These are phyloP conservation scores for Cylindricascospora bacillispora DNA, from an alignment of 1,139 yeast genomes.

Conservation along the genomic window DNA sequence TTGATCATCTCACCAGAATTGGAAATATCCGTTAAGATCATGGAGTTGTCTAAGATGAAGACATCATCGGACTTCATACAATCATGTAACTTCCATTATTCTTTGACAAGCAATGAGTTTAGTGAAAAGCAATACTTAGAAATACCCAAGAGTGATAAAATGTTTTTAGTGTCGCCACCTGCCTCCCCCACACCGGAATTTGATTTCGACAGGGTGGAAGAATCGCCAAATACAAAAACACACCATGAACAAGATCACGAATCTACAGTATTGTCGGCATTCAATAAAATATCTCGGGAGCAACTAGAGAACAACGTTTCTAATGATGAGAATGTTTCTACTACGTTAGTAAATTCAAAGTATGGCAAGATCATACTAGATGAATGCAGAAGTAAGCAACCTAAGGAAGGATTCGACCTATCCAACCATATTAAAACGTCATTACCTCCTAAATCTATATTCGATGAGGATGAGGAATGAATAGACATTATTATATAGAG, in stretches of 20 bases:
- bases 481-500: too few species aligned
- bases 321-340: slow-evolving; percentile 1
- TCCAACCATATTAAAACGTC: slow-evolving; percentile 16
- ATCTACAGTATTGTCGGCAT: too few species aligned
- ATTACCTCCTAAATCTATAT: slow-evolving; percentile 28
- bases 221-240: slow-evolving; percentile 22
- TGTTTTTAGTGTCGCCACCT: slow-evolving; percentile 31
- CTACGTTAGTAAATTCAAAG: slow-evolving; percentile 3
- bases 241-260: slow-evolving; percentile 3
- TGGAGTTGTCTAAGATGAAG: slow-evolving; percentile 3
- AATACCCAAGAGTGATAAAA: slow-evolving; percentile 24
- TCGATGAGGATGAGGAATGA: slow-evolving; percentile 20
- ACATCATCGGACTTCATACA: slow-evolving; percentile 2
- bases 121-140: slow-evolving; percentile 17
- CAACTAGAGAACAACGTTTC: too few species aligned
- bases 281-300: too few species aligned
- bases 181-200: slow-evolving; percentile 31
- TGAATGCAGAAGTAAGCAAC: too few species aligned
- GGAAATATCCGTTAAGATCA: slow-evolving; percentile 6
- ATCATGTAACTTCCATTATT: slow-evolving; percentile 11
- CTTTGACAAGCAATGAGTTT: slow-evolving; percentile 9
- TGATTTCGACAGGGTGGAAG: slow-evolving; percentile 28
- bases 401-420: too few species aligned
- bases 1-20: slow-evolving; percentile 12
- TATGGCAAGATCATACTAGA: too few species aligned